Evolutionary conservation across 495 filamentous ascomycete species (phyloP).

Genomic region (Beverwykella pulmonaria): DNA sequence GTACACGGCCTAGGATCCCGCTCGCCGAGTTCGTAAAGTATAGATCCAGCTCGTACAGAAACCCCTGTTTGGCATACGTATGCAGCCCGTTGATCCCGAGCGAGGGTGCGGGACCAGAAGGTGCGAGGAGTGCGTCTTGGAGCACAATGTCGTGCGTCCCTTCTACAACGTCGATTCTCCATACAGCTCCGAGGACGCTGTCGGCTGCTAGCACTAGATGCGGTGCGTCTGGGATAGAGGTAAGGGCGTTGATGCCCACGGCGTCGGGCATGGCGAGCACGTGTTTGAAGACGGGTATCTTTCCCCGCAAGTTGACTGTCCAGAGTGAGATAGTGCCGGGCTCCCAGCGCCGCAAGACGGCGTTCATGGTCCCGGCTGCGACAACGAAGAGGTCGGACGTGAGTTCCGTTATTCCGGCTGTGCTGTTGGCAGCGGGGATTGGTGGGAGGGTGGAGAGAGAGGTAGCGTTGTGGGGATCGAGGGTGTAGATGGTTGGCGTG

Average conservation of each 20-base stretch:
- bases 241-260: neutral
- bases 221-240: neutral
- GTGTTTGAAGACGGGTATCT: neutral
- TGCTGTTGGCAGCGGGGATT: neutral
- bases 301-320: neutral
- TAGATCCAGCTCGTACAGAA: neutral
- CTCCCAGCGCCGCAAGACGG: neutral
- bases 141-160: neutral
- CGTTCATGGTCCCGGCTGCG: neutral
- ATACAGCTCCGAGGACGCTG: neutral
- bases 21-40: conserved; percentile 1
- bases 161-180: neutral
- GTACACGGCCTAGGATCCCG: neutral
- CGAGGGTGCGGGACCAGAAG: neutral
- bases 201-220: neutral
- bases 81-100: conserved; percentile 1
- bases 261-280: neutral
- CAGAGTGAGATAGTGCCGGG: neutral
- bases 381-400: neutral
- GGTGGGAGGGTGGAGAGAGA: neutral
- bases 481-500: neutral
- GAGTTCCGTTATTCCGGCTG: neutral
- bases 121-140: neutral
- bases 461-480: neutral
- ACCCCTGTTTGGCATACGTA: neutral